Conservation (phyloP, 2,329 filamentous ascomycete species). For the Ceratocystis smalleyi region DNA sequence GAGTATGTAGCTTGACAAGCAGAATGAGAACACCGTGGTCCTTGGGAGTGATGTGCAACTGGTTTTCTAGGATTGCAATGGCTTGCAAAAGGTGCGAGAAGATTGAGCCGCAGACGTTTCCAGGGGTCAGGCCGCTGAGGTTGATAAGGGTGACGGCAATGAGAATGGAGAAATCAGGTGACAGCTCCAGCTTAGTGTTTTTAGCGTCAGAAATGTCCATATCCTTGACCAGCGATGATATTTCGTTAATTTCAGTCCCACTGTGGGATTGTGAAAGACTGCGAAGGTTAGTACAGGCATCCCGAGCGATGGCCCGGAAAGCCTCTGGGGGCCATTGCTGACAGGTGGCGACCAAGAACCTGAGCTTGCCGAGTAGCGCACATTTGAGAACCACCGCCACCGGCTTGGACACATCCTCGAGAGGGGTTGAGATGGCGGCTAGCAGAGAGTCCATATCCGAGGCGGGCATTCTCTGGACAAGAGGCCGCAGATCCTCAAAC, state of each 20-base stretch:
- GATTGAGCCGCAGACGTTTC: neutral
- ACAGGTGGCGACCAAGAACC: conserved; percentile 33
- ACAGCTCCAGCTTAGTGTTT: conserved; percentile 14
- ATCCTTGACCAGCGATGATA: conserved; percentile 7
- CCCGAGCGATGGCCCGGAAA: conserved; percentile 26
- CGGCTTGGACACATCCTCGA: conserved; percentile 25
- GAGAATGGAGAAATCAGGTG: conserved; percentile 16
- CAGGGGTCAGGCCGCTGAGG: conserved; percentile 4
- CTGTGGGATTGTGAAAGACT: conserved; percentile 7
- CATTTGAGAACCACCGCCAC: conserved; percentile 12
- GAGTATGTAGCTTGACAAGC: conserved; percentile 36
- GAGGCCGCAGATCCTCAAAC: conserved; percentile 16
- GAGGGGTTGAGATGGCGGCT: conserved; percentile 26
- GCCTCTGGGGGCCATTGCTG: conserved; percentile 24
- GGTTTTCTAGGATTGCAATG: conserved; percentile 34
- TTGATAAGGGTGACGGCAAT: conserved; percentile 15
- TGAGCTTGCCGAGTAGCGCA: conserved; percentile 5
- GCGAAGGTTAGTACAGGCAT: conserved; percentile 16
- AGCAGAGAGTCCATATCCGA: conserved; percentile 10
- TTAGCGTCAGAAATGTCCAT: conserved; percentile 9
- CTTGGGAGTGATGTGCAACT: conserved; percentile 30
- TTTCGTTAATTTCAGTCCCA: conserved; percentile 17
- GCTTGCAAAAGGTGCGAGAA: conserved; percentile 31
- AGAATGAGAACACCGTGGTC: conserved; percentile 35
- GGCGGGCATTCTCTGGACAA: conserved; percentile 11